Base-by-base conservation (phyloP, 768 basidiomycete genomes). In the Mycena rosella region DNA sequence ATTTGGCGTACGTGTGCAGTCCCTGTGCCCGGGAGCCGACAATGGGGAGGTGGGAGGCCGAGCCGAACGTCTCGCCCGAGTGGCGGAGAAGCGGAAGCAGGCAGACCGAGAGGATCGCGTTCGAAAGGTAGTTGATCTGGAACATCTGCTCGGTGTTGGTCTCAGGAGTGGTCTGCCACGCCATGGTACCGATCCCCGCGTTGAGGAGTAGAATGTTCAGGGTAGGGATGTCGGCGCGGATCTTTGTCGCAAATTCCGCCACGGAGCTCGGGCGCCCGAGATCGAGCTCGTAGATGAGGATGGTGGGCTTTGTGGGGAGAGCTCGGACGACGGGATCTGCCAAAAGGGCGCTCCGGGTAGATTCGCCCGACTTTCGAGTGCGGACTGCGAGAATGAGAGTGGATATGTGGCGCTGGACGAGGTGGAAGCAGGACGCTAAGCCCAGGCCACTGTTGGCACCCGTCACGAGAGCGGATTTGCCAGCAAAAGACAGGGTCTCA, bases 391-490 rank as follows among this genome's bases (percentile, higher is more conserved):
- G 54, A 42, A 74, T 68, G 29, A 74, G 69, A 24, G 66, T 70
- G 15, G 72, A 49, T 5, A 71, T 44, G 34, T 67, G 53, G 52
- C 45, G 71, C 24, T 71, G 71, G 18, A 65, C 60, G 40, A 72
- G 61, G 32, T 74, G 73, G 3, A 71, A 44, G 20, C 63, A 54
- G 2, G 69, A 55, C 10, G 69, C 69, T 17, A 53, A 58, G 11
- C 73, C 73, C 6, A 74, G 51, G 15, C 74, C 73, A 11, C 54
- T 40, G 27, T 67, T 74, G 8, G 70, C 70, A 14, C 72, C 74
- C 0, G 74, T 73, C 47, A 82, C 75, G 36, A 82, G 74, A 45
- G 72, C 77, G 11, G 76, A 78, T 67, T 78, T 82, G 15, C 78
- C 78, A 1, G 60, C 62, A 24, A 74, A 74, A 1, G 72, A 53